Conservation (phyloP, 148 eudicot genomes). For the Cornus kousa region DNA sequence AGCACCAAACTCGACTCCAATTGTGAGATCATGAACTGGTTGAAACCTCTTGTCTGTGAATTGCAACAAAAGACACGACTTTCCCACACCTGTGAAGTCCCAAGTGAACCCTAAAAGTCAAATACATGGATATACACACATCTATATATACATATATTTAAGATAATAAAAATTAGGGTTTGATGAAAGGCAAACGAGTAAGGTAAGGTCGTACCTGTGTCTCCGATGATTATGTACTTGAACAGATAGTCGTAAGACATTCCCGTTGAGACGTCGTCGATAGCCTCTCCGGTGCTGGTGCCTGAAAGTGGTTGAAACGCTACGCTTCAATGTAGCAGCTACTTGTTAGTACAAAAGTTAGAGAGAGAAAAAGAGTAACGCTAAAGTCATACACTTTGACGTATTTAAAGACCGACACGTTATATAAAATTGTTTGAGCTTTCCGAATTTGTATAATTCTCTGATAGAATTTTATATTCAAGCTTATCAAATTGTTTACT, state of each 20-base stretch:
- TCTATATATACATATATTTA: background rate
- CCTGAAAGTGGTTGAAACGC: background rate
- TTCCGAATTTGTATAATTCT: too few relatives aligned
- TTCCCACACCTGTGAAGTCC: constrained; percentile 58
- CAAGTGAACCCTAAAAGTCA: background rate
- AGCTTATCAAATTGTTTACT: too few relatives aligned
- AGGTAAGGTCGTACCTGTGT: constrained; percentile 43
- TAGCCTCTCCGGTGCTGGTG: background rate
- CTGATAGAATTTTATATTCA: too few relatives aligned
- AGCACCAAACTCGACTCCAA: constrained; percentile 82
- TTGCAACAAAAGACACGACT: constrained; percentile 74
- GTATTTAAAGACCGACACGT: too few relatives aligned
- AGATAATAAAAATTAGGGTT: background rate
- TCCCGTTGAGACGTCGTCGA: background rate
- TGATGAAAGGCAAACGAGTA: background rate
- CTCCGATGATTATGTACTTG: constrained; percentile 82
- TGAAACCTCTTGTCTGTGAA: constrained; percentile 82
- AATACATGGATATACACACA: background rate
- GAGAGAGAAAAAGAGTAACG: background rate
- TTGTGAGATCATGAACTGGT: constrained; percentile 79
- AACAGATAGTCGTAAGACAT: constrained; percentile 81
- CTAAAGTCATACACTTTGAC: too few relatives aligned
- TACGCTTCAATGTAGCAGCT: too few relatives aligned
- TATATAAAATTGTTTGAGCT: too few relatives aligned
- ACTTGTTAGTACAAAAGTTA: background rate